These are phyloP conservation scores for Astragalus membranaceus DNA, from an alignment of 306 rosid species.

Conservation along the genomic window DNA sequence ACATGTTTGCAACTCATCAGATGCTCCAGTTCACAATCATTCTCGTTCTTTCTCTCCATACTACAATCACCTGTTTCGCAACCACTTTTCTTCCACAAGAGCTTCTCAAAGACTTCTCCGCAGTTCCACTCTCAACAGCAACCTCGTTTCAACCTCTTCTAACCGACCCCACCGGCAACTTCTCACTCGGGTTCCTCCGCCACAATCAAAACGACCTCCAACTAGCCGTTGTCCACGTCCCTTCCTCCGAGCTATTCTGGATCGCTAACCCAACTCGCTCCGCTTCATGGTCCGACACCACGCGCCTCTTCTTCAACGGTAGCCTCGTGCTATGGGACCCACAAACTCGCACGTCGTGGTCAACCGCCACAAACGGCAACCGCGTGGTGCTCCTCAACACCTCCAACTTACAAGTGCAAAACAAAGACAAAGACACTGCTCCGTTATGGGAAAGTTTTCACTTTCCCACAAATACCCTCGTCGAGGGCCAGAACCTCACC, in stretches of 20 bases:
- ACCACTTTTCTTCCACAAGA: conserved; percentile 13
- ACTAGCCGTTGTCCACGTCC: conserved; percentile 58
- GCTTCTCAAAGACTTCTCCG: conserved; percentile 51
- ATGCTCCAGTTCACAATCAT: background rate
- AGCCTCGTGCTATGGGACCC: conserved; percentile 57
- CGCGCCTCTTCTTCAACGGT: conserved; percentile 67
- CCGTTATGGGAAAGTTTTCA: conserved; percentile 70
- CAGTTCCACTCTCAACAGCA: conserved; percentile 35
- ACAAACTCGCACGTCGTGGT: conserved; percentile 38
- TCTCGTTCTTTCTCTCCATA: conserved; percentile 14
- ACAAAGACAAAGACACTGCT: background rate
- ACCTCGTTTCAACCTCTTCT: conserved; percentile 61
- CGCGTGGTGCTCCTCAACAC: conserved; percentile 47
- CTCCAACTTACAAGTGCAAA: conserved; percentile 51
- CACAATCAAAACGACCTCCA: conserved; percentile 38
- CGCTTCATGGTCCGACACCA: conserved; percentile 47
- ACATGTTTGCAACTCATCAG: conserved; percentile 36
- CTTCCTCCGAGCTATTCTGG: conserved; percentile 67
- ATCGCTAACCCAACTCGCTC: conserved; percentile 38
- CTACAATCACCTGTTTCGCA: background rate
- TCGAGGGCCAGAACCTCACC: conserved; percentile 65
- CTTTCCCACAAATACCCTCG: conserved; percentile 61
- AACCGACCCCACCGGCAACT: conserved; percentile 44
- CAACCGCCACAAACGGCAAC: conserved; percentile 49
- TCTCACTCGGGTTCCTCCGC: conserved; percentile 83